Conservation (phyloP, 1,284 basidiomycete species). For the Leccinum huronense region DNA sequence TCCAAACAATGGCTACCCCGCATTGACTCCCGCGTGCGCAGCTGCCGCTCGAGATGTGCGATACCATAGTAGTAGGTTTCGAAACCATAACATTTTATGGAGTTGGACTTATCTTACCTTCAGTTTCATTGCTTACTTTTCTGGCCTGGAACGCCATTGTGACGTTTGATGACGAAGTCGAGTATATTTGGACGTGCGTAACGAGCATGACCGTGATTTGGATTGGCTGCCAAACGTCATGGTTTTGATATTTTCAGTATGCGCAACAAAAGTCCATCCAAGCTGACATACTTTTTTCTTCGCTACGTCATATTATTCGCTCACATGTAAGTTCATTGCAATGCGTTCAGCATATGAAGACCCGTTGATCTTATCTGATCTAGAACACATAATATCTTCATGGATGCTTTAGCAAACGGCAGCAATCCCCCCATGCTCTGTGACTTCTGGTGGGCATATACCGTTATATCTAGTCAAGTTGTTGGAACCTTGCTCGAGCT, state of each 20-base stretch:
- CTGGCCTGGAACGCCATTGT: constrained; percentile 21
- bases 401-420: constrained; percentile 7
- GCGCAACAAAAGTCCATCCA: constrained; percentile 19
- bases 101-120: constrained; percentile 3
- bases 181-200: constrained; percentile 27
- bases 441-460: constrained; percentile 17
- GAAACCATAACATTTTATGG: not conserved
- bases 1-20: not conserved
- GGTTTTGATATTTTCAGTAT: constrained; percentile 14
- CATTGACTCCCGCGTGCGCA: not conserved
- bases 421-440: constrained; percentile 10
- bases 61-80: constrained; percentile 19
- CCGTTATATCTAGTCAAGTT: constrained; percentile 6
- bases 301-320: constrained; percentile 20
- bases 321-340: constrained; percentile 18
- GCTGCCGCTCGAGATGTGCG: constrained; percentile 11
- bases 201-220: not conserved
- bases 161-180: constrained; percentile 23
- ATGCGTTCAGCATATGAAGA: not conserved
- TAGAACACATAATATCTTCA: constrained; percentile 20
- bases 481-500: constrained; percentile 17
- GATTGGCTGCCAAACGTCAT: not conserved
- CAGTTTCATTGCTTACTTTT: constrained; percentile 18
- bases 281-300: constrained; percentile 27
- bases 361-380: not conserved